Base-by-base conservation (phyloP, 768 basidiomycete species). In the Tricholomella constricta region DNA sequence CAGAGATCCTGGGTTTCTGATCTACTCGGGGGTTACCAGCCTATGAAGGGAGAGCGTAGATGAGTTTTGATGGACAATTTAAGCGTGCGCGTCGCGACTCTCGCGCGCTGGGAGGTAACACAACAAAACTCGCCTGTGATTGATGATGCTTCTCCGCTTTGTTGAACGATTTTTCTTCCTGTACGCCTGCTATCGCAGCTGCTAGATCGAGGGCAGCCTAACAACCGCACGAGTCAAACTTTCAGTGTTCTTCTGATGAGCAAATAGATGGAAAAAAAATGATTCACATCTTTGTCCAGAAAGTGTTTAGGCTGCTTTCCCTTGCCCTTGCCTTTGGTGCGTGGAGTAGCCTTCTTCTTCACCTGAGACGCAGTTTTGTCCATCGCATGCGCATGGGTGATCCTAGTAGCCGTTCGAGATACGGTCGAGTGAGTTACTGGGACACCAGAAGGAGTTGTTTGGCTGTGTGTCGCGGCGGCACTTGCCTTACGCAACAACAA, bases 191-290 rank as follows among this genome's bases (percentile, higher is more conserved):
- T 55, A 58, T 58, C 15, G 44, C 25, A 48, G 50, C 41, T 26
- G 57, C 57, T 17, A 58, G 53, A 32, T 52, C 37, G 25, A 58
- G 40, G 25, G 47, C 43, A 36, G 46, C 57, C 57, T 58, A 11
- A 6, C 19, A 14, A 31, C 5, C n/a, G n/a, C n/a, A 10, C 11
- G 2, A 42, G 23, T 2, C 12, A 31, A 37, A 11, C 15, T 23
- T 57, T 45, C 37, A 37, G 27, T 26, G 35, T 10, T 6, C 11
- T 11, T 38, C 36, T 6, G 6, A 23, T 15, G 27, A 20, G 22
- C 3, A 26, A 17, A 15, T 36, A 2, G 19, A n/a, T 3, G 4
- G 7, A 7, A 0, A 14, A 17, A 43, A 9, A 38, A 34, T 26
- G 19, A 41, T 22, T 12, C 29, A 58, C 56, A 54, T 47, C n/a